phyloP scores from a whole-genome alignment of 2,329 filamentous ascomycete genomes.

The Chrysosporium keratinophilum region DNA sequence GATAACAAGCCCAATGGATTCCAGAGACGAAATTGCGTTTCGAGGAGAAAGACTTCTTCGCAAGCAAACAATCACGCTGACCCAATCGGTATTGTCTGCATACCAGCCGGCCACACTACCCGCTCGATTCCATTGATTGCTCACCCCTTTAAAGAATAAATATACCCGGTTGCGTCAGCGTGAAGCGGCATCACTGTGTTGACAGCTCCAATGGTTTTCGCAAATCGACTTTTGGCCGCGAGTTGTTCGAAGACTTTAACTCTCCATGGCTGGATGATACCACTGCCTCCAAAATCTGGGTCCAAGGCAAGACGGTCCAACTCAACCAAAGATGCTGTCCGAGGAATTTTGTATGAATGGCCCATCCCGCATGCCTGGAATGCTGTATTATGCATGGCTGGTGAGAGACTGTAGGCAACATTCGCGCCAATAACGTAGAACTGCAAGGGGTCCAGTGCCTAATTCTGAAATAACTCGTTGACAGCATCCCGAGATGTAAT shows the following conservation, averaged over 20 bases:
- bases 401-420: conserved; percentile 61
- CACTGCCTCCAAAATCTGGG: conserved; percentile 59
- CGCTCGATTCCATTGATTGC: conserved; percentile 46
- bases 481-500: conserved; percentile 56
- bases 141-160: conserved; percentile 3
- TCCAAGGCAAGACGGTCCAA: conserved; percentile 56
- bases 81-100: conserved; percentile 74
- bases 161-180: not conserved
- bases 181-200: conserved; percentile 67
- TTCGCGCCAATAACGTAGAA: conserved; percentile 66
- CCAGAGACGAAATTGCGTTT: conserved; percentile 50
- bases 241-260: conserved; percentile 57
- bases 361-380: conserved; percentile 57
- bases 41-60: conserved; percentile 62
- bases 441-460: conserved; percentile 57
- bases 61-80: conserved; percentile 64
- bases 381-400: conserved; percentile 66
- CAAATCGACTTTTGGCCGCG: conserved; percentile 59
- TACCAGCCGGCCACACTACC: conserved; percentile 60
- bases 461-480: conserved; percentile 54
- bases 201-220: conserved; percentile 62
- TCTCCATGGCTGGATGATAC: conserved; percentile 63
- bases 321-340: conserved; percentile 51
- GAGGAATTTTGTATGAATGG: conserved; percentile 56
- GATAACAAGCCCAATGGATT: conserved; percentile 48